These are phyloP conservation scores for Isabelozyma rhagii DNA, from an alignment of 805 yeast species.

Conservation along the genomic window DNA sequence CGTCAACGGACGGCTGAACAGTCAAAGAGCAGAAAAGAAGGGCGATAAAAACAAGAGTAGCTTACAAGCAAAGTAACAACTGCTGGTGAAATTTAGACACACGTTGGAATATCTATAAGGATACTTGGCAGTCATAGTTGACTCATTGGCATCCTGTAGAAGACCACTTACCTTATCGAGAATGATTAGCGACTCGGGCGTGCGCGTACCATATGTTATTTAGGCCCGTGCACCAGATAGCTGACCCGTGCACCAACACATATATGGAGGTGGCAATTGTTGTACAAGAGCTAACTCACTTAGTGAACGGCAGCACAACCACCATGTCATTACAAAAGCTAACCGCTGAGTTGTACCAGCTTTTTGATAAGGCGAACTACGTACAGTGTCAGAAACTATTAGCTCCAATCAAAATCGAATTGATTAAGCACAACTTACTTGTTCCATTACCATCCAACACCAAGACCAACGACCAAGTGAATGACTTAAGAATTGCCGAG, in stretches of 20 bases:
- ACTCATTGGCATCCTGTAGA: not conserved
- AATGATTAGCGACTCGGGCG: too few species aligned
- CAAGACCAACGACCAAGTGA: constrained; percentile 40
- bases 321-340: constrained; percentile 62
- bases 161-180: not conserved
- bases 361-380: constrained; percentile 63
- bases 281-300: too few species aligned
- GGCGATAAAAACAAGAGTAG: too few species aligned
- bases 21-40: too few species aligned
- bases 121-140: not conserved
- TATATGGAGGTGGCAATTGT: not conserved
- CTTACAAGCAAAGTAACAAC: too few species aligned
- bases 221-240: not conserved
- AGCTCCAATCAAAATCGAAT: constrained; percentile 71
- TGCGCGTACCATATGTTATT: too few species aligned
- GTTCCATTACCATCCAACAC: constrained; percentile 51
- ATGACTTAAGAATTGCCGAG: constrained; percentile 75
- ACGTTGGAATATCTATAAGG: too few species aligned
- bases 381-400: constrained; percentile 57
- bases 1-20: not conserved
- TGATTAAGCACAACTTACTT: constrained; percentile 73
- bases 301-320: not conserved
- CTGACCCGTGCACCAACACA: not conserved
- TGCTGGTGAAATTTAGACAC: too few species aligned
- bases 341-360: constrained; percentile 63